These are phyloP conservation scores for Blastobotrys serpentis DNA, from an alignment of 1,139 yeast genomes.

Conservation along the genomic window DNA sequence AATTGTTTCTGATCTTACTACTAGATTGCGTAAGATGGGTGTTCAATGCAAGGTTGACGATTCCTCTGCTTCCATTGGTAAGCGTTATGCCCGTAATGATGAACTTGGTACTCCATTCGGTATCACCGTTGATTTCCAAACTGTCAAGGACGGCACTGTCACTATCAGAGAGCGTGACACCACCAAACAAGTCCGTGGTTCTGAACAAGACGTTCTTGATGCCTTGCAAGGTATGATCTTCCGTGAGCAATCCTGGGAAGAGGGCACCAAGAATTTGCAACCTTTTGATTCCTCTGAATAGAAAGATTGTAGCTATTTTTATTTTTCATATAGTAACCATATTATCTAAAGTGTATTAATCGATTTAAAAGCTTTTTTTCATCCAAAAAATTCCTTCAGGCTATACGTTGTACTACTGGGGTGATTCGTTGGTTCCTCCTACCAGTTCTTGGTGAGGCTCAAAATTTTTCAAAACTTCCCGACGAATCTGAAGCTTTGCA, in stretches of 20 bases:
- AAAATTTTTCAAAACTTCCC: no score
- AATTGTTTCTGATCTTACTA: slow-evolving; percentile 59
- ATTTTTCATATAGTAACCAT: neutral
- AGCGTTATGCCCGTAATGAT: slow-evolving; percentile 98
- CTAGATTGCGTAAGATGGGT: slow-evolving; percentile 71
- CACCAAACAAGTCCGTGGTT: slow-evolving; percentile 95
- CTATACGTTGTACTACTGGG: no score
- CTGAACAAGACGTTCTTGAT: slow-evolving; percentile 68
- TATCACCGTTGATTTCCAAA: slow-evolving; percentile 94
- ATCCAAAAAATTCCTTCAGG: no score
- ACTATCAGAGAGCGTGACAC: slow-evolving; percentile 98
- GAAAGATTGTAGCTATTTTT: slow-evolving; percentile 7
- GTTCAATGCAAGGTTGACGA: slow-evolving; percentile 96
- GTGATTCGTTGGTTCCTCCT: no score
- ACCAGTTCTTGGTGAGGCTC: no score
- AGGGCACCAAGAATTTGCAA: slow-evolving; percentile 61
- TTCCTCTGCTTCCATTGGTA: slow-evolving; percentile 96
- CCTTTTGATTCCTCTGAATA: slow-evolving; percentile 36
- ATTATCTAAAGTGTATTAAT: no score
- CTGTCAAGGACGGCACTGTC: slow-evolving; percentile 82
- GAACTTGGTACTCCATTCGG: slow-evolving; percentile 99
- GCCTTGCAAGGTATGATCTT: slow-evolving; percentile 80
- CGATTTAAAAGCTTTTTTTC: no score
- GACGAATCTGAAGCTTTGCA: no score
- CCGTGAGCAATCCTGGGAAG: slow-evolving; percentile 74